Percentiles rank a stretch among this genome's conserved stretches.
Evolutionary conservation across 306 rosid genomes (phyloP).

Genomic region (Prunus salicina): DNA sequence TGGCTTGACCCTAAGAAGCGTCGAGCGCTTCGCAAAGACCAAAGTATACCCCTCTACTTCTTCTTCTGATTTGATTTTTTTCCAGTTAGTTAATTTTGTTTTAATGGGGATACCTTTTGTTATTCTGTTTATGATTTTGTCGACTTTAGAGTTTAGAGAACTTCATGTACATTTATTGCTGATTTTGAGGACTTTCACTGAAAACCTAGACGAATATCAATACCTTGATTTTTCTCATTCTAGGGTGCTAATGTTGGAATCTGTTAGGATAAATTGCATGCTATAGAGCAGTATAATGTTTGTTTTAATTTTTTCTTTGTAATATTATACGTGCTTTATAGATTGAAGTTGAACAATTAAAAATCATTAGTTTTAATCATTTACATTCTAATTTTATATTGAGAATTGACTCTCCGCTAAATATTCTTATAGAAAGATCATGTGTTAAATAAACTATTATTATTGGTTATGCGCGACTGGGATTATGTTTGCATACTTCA

Average conservation of each 20-base stretch:
- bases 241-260: neutral
- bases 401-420: too few species aligned
- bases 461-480: too few species aligned
- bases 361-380: too few species aligned
- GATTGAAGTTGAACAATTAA: too few species aligned
- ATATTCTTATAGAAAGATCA: too few species aligned
- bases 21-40: constrained; percentile 55
- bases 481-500: too few species aligned
- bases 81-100: neutral
- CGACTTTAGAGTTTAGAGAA: too few species aligned
- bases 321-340: neutral
- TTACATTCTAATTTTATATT: too few species aligned
- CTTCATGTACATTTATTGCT: too few species aligned
- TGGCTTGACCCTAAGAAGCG: constrained; percentile 73
- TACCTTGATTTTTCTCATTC: neutral
- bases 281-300: neutral
- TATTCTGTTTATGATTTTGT: neutral
- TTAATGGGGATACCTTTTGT: neutral
- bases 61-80: neutral
- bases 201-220: neutral
- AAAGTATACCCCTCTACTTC: constrained; percentile 30
- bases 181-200: neutral
- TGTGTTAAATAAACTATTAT: too few species aligned
- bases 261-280: neutral
- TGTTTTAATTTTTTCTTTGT: neutral